Percentiles rank a stretch among this genome's conserved stretches.
phyloP scores from a whole-genome alignment of 768 basidiomycete species.

The Saitozyma sp. region DNA sequence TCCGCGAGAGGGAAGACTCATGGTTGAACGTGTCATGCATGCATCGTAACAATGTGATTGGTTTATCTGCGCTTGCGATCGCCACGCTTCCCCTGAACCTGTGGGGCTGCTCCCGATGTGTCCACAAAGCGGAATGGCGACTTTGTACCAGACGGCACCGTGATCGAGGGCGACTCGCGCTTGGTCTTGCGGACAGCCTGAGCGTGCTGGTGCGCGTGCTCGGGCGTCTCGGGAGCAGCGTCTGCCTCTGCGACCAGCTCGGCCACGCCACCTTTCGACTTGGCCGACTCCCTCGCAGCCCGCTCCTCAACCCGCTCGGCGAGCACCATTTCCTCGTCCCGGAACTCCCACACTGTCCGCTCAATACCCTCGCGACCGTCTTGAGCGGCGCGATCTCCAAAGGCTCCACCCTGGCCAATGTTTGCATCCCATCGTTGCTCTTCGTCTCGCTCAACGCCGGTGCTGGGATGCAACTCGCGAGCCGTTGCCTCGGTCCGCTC shows the following conservation, averaged over 20 bases:
- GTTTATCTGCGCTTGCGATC: too few species aligned
- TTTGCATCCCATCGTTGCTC: conserved; percentile 40
- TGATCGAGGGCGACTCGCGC: neutral
- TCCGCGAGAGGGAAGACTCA: too few species aligned
- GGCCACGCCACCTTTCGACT: neutral
- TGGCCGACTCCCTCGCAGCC: conserved; percentile 6
- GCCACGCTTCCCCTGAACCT: too few species aligned
- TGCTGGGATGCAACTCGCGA: conserved; percentile 30
- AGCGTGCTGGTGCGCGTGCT: conserved; percentile 2
- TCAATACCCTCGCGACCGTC: conserved; percentile 29
- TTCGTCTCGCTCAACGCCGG: conserved; percentile 36
- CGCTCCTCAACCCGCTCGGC: conserved; percentile 16
- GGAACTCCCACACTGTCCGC: conserved; percentile 46
- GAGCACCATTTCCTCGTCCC: conserved; percentile 31
- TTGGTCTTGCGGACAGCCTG: neutral
- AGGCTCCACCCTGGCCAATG: conserved; percentile 36
- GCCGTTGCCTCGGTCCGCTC: conserved; percentile 20
- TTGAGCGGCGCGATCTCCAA: conserved; percentile 16
- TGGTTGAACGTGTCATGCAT: too few species aligned
- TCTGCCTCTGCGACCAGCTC: conserved; percentile 9
- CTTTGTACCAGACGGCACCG: too few species aligned
- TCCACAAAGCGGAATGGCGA: too few species aligned
- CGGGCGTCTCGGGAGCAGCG: conserved; percentile 10
- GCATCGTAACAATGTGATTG: too few species aligned
- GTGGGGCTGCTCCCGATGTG: too few species aligned